Percentiles rank a stretch among this genome's conserved stretches.
Conservation (phyloP, 352 stramenopile genomes). For the Nothophytophthora sp. region DNA sequence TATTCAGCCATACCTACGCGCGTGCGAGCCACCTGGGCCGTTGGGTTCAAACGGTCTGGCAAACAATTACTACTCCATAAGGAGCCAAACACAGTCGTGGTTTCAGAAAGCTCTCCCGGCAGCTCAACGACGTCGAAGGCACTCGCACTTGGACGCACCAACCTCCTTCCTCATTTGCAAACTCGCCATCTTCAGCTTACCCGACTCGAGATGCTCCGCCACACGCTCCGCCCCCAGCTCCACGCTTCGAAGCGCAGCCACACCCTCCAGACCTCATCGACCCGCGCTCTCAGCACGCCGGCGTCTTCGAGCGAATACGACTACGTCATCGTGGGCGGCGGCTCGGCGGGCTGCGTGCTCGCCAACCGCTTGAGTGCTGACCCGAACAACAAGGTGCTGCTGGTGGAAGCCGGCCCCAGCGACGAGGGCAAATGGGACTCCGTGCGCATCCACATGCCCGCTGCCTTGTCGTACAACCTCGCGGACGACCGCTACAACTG, state of each 20-base stretch:
- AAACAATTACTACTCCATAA: too few species aligned
- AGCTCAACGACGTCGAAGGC: too few species aligned
- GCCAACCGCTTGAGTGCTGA: constrained; percentile 87
- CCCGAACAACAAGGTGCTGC: constrained; percentile 78
- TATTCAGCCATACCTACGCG: too few species aligned
- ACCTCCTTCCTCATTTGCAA: too few species aligned
- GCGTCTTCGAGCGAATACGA: constrained; percentile 54
- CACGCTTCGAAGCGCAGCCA: neutral
- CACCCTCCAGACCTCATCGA: neutral
- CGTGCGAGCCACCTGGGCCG: too few species aligned
- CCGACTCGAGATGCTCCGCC: too few species aligned
- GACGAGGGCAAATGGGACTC: constrained; percentile 83
- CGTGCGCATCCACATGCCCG: constrained; percentile 88
- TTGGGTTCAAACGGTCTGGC: too few species aligned
- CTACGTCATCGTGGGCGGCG: constrained; percentile 92
- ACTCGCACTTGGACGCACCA: too few species aligned
- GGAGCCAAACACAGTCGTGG: too few species aligned
- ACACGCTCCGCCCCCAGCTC: neutral
- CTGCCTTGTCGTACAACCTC: constrained; percentile 81
- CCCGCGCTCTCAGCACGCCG: constrained; percentile 28
- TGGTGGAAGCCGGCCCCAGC: constrained; percentile 89
- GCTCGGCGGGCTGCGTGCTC: constrained; percentile 89
- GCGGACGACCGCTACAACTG: constrained; percentile 87
- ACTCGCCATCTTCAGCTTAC: too few species aligned
- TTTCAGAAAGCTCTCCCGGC: too few species aligned